Evolutionary conservation across 1,284 basidiomycete species (phyloP).

Genomic region (Ganoderma sinense): DNA sequence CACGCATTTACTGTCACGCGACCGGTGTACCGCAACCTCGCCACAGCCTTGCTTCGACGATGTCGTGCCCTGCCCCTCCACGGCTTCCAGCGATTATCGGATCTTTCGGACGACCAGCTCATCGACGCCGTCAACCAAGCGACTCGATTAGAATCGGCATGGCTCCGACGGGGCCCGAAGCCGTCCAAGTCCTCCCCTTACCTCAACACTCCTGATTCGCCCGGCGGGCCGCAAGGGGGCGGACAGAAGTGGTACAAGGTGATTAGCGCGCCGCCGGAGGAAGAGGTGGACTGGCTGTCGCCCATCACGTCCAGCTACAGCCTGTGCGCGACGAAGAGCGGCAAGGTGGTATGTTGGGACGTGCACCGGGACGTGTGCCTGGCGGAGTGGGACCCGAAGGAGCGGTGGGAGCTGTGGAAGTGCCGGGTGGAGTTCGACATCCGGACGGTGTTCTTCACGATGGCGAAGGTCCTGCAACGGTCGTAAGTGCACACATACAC

Average conservation of each 20-base stretch:
- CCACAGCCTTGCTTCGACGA: constrained; percentile 62
- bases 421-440: constrained; percentile 78
- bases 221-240: constrained; percentile 10
- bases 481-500: constrained; percentile 49
- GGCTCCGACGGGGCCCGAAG: constrained; percentile 64
- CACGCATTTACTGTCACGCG: constrained; percentile 66
- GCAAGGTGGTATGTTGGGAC: constrained; percentile 82
- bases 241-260: constrained; percentile 62
- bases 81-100: constrained; percentile 70
- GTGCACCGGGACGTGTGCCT: constrained; percentile 63
- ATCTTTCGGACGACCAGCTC: constrained; percentile 65
- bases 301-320: constrained; percentile 78
- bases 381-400: constrained; percentile 71
- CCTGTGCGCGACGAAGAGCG: constrained; percentile 75
- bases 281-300: constrained; percentile 78
- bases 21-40: constrained; percentile 70
- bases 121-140: constrained; percentile 69
- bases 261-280: constrained; percentile 65
- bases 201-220: constrained; percentile 16
- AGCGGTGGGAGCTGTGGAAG: constrained; percentile 79
- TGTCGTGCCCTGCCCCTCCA: constrained; percentile 72
- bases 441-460: constrained; percentile 74
- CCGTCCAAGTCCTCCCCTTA: constrained; percentile 44
- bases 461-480: constrained; percentile 66
- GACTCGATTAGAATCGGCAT: constrained; percentile 63